Evolutionary conservation across 495 filamentous ascomycete species (phyloP).

Genomic region (Penicillium daleae): DNA sequence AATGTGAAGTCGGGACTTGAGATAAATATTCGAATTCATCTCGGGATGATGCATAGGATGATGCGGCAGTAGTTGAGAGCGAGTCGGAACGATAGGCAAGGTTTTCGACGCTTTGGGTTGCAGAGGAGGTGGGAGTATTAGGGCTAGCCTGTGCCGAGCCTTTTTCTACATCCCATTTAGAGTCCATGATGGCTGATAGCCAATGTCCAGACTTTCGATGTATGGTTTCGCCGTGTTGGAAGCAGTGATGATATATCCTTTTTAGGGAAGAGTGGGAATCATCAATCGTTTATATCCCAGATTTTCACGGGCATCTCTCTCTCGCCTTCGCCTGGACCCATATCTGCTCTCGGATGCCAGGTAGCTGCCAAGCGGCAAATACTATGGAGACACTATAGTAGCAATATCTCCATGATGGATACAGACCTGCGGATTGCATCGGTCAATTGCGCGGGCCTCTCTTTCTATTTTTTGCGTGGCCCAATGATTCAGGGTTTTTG

Average conservation of each 20-base stretch:
- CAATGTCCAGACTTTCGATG: background rate
- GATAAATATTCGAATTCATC: slow-evolving; percentile 47
- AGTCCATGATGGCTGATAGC: slow-evolving; percentile 34
- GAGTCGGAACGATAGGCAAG: slow-evolving; percentile 9
- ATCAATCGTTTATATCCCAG: slow-evolving; percentile 1
- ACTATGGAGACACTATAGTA: slow-evolving; percentile 5
- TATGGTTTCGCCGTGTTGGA: background rate
- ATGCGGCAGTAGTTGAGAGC: slow-evolving; percentile 12
- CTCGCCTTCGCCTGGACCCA: slow-evolving; percentile 11
- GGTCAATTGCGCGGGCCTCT: slow-evolving; percentile 3
- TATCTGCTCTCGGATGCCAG: background rate
- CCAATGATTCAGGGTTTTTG: background rate
- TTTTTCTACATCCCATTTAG: slow-evolving; percentile 42
- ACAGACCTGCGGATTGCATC: slow-evolving; percentile 13
- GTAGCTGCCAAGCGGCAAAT: slow-evolving; percentile 2
- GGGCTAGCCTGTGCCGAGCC: slow-evolving; percentile 13
- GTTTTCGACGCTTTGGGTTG: slow-evolving; percentile 7
- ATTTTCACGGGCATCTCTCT: slow-evolving; percentile 1
- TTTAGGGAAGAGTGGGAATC: background rate
- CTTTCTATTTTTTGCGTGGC: background rate
- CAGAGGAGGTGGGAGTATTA: background rate
- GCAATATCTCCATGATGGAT: slow-evolving; percentile 6
- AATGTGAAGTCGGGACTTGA: slow-evolving; percentile 55
- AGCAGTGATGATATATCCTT: background rate
- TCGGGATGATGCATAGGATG: slow-evolving; percentile 27